Percentiles rank a stretch among this genome's conserved stretches.
Conservation (phyloP, 345 rosid species). For the Schrenkiella parvula region DNA sequence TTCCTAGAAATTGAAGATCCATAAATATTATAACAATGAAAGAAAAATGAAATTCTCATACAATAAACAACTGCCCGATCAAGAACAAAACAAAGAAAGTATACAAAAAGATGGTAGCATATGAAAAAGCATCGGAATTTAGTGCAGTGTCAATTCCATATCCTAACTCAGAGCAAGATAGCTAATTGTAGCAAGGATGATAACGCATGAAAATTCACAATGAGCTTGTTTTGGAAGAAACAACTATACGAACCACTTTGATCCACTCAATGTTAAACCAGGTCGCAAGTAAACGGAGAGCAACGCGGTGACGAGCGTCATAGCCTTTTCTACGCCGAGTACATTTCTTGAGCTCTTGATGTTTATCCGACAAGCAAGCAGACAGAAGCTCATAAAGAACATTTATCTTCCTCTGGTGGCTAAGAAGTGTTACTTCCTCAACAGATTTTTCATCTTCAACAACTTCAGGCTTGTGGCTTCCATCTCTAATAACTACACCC, state of each 20-base stretch:
- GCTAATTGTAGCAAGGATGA: background rate
- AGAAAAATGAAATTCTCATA: background rate
- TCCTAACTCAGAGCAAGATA: background rate
- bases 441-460: slow-evolving; percentile 46
- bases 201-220: background rate
- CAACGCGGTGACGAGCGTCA: slow-evolving; percentile 94
- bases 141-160: background rate
- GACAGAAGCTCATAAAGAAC: slow-evolving; percentile 88
- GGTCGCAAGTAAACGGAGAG: slow-evolving; percentile 72
- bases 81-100: background rate
- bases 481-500: slow-evolving; percentile 25
- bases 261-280: slow-evolving; percentile 88
- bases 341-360: slow-evolving; percentile 46
- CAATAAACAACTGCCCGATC: background rate
- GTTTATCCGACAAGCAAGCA: slow-evolving; percentile 78
- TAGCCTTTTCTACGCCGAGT: slow-evolving; percentile 68
- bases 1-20: slow-evolving; percentile 25
- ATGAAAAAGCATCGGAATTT: background rate
- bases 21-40: background rate
- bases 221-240: background rate
- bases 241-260: slow-evolving; percentile 60
- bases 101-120: background rate
- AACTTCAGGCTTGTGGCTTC: slow-evolving; percentile 22
- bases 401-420: slow-evolving; percentile 66
- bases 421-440: slow-evolving; percentile 59